A percentile compares a stretch with the other conserved stretches of the same genome.
Evolutionary conservation across 345 rosid species (phyloP).

Genomic region (Eucalyptus leucophloia): DNA sequence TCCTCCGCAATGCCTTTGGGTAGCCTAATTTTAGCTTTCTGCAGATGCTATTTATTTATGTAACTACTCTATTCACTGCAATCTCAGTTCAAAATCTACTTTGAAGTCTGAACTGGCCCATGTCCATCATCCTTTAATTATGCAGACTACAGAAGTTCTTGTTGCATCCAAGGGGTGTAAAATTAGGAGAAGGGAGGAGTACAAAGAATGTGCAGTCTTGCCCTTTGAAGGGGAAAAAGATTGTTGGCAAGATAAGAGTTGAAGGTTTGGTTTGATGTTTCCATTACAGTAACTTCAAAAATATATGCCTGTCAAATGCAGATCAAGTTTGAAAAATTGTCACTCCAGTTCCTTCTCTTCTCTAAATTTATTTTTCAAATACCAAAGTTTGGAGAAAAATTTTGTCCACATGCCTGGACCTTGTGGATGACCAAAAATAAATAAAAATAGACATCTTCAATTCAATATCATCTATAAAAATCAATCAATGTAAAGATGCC

Average conservation of each 20-base stretch:
- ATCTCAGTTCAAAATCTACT: background rate
- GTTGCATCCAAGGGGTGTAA: conserved; percentile 71
- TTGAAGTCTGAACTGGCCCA: background rate
- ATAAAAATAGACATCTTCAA: background rate
- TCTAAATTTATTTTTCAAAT: background rate
- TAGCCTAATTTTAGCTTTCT: conserved; percentile 12
- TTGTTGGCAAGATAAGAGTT: conserved; percentile 71
- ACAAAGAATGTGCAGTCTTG: conserved; percentile 27
- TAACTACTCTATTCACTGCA: background rate
- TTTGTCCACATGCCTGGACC: background rate
- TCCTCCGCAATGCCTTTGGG: conserved; percentile 95
- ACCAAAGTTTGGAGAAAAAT: background rate
- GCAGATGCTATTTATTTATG: background rate
- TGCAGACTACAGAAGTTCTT: conserved; percentile 69
- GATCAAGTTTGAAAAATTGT: background rate
- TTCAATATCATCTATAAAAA: background rate
- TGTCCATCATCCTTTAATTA: background rate
- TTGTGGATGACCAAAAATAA: background rate
- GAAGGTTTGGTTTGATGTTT: conserved; percentile 44
- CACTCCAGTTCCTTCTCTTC: background rate
- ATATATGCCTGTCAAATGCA: background rate
- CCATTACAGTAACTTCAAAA: background rate
- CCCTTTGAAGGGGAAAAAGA: conserved; percentile 41
- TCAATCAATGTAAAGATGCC: background rate
- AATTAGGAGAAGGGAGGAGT: conserved; percentile 27